Percentiles rank a stretch among this genome's conserved stretches.
These are phyloP conservation scores for Backusella sp. DNA, from an alignment of 192 early-diverging fungal species.

Conservation along the genomic window DNA sequence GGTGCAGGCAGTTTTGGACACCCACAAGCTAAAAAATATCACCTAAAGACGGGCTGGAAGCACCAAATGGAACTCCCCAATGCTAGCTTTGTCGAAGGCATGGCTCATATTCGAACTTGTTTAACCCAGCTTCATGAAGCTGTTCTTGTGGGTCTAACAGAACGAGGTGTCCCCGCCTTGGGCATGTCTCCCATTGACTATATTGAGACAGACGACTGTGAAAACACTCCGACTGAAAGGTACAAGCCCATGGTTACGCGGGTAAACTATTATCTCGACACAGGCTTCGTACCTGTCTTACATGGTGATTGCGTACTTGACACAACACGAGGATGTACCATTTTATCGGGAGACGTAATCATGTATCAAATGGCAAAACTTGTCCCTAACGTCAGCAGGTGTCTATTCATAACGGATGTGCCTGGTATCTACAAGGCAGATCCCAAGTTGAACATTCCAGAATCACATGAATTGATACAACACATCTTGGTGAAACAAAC, in stretches of 20 bases:
- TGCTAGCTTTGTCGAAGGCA: background rate
- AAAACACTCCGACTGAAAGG: background rate
- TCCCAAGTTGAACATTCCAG: constrained; percentile 20
- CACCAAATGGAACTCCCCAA: background rate
- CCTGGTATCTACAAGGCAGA: constrained; percentile 31
- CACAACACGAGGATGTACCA: constrained; percentile 22
- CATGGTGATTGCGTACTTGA: constrained; percentile 39
- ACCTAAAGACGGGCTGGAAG: constrained; percentile 25
- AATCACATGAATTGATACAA: constrained; percentile 5
- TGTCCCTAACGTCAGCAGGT: constrained; percentile 11
- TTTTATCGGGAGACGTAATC: constrained; percentile 37
- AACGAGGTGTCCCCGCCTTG: constrained; percentile 19
- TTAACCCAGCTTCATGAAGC: constrained; percentile 16
- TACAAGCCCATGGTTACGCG: constrained; percentile 1
- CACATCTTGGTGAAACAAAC: background rate
- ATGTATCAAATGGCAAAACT: constrained; percentile 24
- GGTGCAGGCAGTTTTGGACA: constrained; percentile 43
- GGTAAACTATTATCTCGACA: constrained; percentile 7
- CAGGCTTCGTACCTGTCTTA: constrained; percentile 32
- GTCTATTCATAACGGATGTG: constrained; percentile 39
- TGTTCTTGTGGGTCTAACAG: constrained; percentile 9
- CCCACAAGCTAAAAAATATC: constrained; percentile 35
- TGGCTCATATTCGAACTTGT: constrained; percentile 11
- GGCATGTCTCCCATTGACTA: constrained; percentile 28
- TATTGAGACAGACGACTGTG: constrained; percentile 21